These are phyloP conservation scores for Tetradesmus lagerheimii DNA, from an alignment of 139 green algal genomes.

Conservation along the genomic window DNA sequence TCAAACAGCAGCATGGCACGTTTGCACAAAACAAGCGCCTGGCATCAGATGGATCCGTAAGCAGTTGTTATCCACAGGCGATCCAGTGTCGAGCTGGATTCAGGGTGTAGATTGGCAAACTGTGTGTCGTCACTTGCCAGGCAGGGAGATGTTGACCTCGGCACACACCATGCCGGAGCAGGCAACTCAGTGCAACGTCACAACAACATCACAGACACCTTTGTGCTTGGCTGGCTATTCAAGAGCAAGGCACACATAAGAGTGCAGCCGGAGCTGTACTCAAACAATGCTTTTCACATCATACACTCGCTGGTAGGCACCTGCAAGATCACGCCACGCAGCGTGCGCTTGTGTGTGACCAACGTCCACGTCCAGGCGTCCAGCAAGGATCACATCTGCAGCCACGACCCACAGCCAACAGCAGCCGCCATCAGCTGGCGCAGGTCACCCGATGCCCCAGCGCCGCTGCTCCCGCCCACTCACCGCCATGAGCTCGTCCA, in stretches of 20 bases:
- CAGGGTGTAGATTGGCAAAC: neutral
- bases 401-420: neutral
- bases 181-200: neutral
- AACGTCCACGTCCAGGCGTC: too few species aligned
- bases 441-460: too few species aligned
- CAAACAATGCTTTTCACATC: too few species aligned
- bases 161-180: neutral
- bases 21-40: neutral
- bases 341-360: too few species aligned
- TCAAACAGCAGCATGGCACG: too few species aligned
- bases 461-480: constrained; percentile 13
- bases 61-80: neutral
- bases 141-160: neutral
- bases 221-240: neutral
- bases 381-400: too few species aligned
- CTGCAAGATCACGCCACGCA: too few species aligned
- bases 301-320: too few species aligned
- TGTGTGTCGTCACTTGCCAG: neutral
- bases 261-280: too few species aligned
- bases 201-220: neutral
- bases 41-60: constrained; percentile 21
- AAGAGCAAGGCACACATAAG: too few species aligned
- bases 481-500: constrained; percentile 75
- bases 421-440: too few species aligned
- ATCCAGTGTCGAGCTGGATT: neutral